Evolutionary conservation across 345 rosid species (phyloP).

Genomic region (Mercurialis annua): DNA sequence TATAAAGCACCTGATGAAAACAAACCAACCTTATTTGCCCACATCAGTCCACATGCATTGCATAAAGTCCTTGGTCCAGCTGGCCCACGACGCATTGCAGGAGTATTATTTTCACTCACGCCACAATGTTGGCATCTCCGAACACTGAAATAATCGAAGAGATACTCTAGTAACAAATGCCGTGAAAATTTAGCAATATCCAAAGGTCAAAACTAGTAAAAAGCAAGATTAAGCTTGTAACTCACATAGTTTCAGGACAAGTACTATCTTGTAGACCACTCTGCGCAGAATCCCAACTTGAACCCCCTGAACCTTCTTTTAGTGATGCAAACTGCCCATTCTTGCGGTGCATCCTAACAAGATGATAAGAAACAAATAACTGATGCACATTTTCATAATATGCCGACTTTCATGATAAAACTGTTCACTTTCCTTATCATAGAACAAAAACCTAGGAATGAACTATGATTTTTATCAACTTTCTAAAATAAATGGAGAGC

Average conservation of each 20-base stretch:
- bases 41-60: constrained; percentile 86
- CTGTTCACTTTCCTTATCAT: not conserved
- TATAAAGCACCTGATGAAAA: not conserved
- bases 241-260: constrained; percentile 58
- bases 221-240: constrained; percentile 19
- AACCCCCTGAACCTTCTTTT: constrained; percentile 46
- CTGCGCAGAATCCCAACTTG: constrained; percentile 54
- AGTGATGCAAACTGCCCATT: constrained; percentile 72
- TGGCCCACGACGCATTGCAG: constrained; percentile 87
- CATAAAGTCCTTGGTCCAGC: constrained; percentile 80
- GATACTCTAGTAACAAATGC: not conserved
- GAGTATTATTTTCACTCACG: constrained; percentile 60
- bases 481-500: not conserved
- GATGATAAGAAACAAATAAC: constrained; percentile 17
- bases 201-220: constrained; percentile 16
- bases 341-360: constrained; percentile 64
- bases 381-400: not conserved
- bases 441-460: not conserved
- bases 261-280: constrained; percentile 43
- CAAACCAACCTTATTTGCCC: constrained; percentile 70
- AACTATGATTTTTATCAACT: not conserved
- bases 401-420: not conserved
- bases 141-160: constrained; percentile 32
- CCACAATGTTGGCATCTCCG: constrained; percentile 72
- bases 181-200: not conserved